phyloP scores from a whole-genome alignment of 306 rosid species.

The Geum urbanum region DNA sequence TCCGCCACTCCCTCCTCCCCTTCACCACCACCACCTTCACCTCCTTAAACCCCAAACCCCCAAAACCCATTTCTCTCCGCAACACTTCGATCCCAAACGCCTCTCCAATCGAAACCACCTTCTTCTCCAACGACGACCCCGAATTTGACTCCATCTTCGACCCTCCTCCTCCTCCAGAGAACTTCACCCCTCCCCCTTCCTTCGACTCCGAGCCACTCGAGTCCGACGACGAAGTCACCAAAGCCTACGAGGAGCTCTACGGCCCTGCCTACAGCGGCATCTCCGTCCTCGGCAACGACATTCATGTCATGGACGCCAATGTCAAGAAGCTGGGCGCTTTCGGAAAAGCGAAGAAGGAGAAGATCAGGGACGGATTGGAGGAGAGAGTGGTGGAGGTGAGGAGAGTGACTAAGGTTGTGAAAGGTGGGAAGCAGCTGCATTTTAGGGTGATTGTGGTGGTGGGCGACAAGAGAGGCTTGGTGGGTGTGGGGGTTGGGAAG shows the following conservation, averaged over 20 bases:
- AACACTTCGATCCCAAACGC: conserved; percentile 13
- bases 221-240: conserved; percentile 65
- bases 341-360: conserved; percentile 62
- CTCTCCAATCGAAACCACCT: conserved; percentile 44
- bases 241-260: conserved; percentile 73
- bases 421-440: conserved; percentile 86
- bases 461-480: conserved; percentile 84
- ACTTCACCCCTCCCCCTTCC: conserved; percentile 53
- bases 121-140: conserved; percentile 53
- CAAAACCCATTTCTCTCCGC: conserved; percentile 23
- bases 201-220: conserved; percentile 70
- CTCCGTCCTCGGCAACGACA: conserved; percentile 59
- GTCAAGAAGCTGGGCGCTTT: conserved; percentile 40
- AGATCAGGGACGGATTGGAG: conserved; percentile 72
- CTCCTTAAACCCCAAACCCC: conserved; percentile 31
- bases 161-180: conserved; percentile 76
- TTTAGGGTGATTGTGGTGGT: conserved; percentile 84
- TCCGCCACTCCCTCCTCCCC: conserved; percentile 34
- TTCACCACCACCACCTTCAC: conserved; percentile 27
- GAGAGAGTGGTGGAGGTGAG: conserved; percentile 90
- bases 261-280: conserved; percentile 84
- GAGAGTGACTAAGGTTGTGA: conserved; percentile 93
- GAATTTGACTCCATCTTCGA: conserved; percentile 41
- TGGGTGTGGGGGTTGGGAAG: conserved; percentile 80
- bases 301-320: conserved; percentile 71